Percentiles rank a stretch among this genome's conserved stretches.
phyloP scores from a whole-genome alignment of 2,329 filamentous ascomycete genomes.

The Cladophialophora chaetospira region DNA sequence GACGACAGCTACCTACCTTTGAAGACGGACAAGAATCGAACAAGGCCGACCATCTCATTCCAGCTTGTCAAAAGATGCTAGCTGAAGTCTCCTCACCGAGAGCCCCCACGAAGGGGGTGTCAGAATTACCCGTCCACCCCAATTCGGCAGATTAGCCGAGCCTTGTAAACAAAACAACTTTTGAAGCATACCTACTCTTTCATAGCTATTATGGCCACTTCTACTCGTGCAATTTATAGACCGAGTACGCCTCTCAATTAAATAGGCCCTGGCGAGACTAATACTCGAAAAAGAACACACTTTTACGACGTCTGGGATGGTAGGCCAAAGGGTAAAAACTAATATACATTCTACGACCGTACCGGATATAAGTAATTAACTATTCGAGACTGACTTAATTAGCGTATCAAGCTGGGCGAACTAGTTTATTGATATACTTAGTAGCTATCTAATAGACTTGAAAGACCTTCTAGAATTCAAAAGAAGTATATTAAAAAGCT shows the following conservation, averaged over 20 bases:
- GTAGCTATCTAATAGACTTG: neutral
- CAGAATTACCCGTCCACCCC: neutral
- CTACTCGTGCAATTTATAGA: neutral
- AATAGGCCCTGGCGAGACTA: neutral
- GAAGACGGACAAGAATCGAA: no score
- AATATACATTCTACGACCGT: neutral
- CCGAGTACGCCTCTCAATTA: neutral
- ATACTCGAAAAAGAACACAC: neutral
- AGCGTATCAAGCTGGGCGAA: neutral
- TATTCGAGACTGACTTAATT: neutral
- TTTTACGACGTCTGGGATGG: neutral
- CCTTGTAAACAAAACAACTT: neutral
- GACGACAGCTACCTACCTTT: no score
- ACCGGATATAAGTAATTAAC: neutral
- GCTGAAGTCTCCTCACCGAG: no score
- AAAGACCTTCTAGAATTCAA: neutral
- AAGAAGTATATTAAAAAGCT: neutral
- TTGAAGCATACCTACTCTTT: neutral
- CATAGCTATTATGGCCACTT: neutral
- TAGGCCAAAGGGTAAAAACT: neutral
- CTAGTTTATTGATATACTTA: neutral
- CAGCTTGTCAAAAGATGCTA: no score
- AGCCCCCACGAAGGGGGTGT: neutral
- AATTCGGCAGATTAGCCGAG: neutral
- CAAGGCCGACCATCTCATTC: no score